Percentiles rank a stretch among this genome's conserved stretches.
phyloP scores from a whole-genome alignment of 2,329 filamentous ascomycete genomes.

The Dichotomopilus funicola region DNA sequence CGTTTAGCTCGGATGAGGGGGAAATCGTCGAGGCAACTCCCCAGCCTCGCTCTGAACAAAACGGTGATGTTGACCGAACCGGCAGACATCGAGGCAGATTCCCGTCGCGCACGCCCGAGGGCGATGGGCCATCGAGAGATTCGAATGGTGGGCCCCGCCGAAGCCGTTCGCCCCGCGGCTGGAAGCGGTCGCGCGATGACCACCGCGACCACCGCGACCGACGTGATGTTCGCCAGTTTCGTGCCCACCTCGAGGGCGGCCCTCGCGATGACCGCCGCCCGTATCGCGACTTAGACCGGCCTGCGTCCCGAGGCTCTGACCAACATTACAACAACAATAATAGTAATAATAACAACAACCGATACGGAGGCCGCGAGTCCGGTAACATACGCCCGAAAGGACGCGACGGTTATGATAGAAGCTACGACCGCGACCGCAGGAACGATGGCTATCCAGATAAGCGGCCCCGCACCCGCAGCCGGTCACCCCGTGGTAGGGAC shows the following conservation, averaged over 20 bases:
- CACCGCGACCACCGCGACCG: conserved; percentile 45
- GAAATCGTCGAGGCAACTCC: conserved; percentile 91
- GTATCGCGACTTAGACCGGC: conserved; percentile 49
- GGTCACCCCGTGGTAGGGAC: conserved; percentile 25
- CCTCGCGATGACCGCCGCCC: conserved; percentile 41
- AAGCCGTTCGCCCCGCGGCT: conserved; percentile 55
- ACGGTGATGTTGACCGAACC: conserved; percentile 77
- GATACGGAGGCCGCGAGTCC: conserved; percentile 39
- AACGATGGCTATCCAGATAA: conserved; percentile 26
- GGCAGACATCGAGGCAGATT: conserved; percentile 67
- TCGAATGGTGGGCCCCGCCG: conserved; percentile 14
- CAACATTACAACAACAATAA: conserved; percentile 32
- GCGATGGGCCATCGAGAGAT: conserved; percentile 35
- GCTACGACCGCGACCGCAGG: conserved; percentile 32
- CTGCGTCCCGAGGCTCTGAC: conserved; percentile 35
- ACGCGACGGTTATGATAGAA: conserved; percentile 25
- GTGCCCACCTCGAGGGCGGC: conserved; percentile 56
- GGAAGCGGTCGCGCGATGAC: conserved; percentile 62
- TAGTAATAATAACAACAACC: conserved; percentile 47
- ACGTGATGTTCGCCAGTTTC: conserved; percentile 54
- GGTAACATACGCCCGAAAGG: neutral
- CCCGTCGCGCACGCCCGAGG: conserved; percentile 52
- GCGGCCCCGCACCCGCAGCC: conserved; percentile 26
- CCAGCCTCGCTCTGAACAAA: conserved; percentile 67
- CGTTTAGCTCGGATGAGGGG: conserved; percentile 72